Conservation (phyloP, 129 eudicot genomes). For the Ambrosia trifida region DNA sequence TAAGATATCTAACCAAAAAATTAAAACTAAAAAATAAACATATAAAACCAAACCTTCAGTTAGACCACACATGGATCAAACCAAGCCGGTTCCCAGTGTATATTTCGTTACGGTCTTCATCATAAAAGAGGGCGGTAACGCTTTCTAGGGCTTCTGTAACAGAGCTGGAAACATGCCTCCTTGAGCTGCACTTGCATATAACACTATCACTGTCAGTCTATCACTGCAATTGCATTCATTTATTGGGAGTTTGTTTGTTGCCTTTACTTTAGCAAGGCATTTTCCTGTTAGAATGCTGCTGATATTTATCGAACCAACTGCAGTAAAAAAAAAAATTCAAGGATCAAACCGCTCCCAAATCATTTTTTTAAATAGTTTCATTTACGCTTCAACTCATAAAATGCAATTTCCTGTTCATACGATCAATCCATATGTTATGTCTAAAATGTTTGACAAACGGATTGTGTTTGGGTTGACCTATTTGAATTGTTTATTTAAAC, state of each 20-base stretch:
- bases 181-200: slow-evolving; percentile 43
- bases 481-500: too few relatives aligned
- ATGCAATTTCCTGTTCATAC: background rate
- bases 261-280: slow-evolving; percentile 81
- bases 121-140: slow-evolving; percentile 78
- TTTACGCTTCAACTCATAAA: background rate
- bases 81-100: slow-evolving; percentile 85
- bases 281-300: slow-evolving; percentile 84
- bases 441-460: background rate
- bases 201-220: slow-evolving; percentile 24
- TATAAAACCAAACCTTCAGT: slow-evolving; percentile 32
- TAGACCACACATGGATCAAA: slow-evolving; percentile 93
- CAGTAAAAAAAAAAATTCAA: background rate
- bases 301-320: slow-evolving; percentile 84
- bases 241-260: slow-evolving; percentile 38
- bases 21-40: background rate
- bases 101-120: slow-evolving; percentile 85
- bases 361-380: background rate
- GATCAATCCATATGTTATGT: background rate
- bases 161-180: slow-evolving; percentile 52
- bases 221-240: slow-evolving; percentile 54
- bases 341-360: background rate
- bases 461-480: background rate
- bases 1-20: background rate
- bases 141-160: slow-evolving; percentile 78